Evolutionary conservation across 139 green algal species (phyloP).

Genomic region (Chlamydomonas sp.): DNA sequence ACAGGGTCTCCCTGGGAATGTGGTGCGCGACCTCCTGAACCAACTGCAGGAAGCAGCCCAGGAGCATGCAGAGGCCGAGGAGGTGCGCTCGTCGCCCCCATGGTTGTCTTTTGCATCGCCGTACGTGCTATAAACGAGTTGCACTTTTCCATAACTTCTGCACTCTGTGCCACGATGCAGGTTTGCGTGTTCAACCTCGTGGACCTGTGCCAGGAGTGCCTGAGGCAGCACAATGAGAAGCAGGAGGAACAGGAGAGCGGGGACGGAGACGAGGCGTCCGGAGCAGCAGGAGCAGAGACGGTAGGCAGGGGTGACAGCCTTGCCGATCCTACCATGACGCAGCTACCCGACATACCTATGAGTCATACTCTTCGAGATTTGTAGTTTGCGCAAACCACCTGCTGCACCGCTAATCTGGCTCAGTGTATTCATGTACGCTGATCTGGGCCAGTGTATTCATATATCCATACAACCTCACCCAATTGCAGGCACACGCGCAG

Average conservation of each 20-base stretch:
- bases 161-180: background rate
- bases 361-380: no score
- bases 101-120: background rate
- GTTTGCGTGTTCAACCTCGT: constrained; percentile 46
- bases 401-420: no score
- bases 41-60: constrained; percentile 1
- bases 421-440: no score
- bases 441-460: no score
- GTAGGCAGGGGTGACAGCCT: background rate
- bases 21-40: constrained; percentile 1
- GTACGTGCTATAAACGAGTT: no score
- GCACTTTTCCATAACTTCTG: no score
- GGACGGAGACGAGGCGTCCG: background rate
- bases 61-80: constrained; percentile 21
- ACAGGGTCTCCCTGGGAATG: background rate
- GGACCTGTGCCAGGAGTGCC: constrained; percentile 10
- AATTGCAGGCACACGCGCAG: background rate
- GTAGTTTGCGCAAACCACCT: no score
- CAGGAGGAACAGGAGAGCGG: background rate
- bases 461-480: no score
- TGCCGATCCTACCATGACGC: no score
- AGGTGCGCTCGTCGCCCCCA: constrained; percentile 1
- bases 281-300: background rate
- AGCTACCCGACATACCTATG: no score
- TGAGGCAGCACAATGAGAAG: constrained; percentile 5